A percentile compares a stretch with the other conserved stretches of the same genome.
phyloP scores from a whole-genome alignment of 306 rosid genomes.

The Glycine soja region DNA sequence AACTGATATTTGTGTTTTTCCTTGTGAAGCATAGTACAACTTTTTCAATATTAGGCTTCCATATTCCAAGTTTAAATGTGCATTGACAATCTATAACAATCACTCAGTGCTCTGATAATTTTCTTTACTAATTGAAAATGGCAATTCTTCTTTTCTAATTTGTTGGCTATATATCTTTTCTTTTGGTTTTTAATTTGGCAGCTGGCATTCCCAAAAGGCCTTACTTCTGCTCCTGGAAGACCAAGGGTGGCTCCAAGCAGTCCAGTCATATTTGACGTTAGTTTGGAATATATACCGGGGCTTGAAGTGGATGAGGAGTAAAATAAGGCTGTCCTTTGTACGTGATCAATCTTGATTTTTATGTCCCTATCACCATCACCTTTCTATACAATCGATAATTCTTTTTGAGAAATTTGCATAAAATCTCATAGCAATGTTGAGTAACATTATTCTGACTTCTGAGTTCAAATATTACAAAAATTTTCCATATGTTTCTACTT shows the following conservation, averaged over 20 bases:
- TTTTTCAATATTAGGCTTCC: slow-evolving; percentile 16
- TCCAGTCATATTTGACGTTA: slow-evolving; percentile 91
- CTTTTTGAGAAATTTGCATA: slow-evolving; percentile 24
- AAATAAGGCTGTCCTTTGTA: slow-evolving; percentile 14
- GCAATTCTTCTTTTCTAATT: not conserved
- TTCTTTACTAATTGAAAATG: slow-evolving; percentile 8
- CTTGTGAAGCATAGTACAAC: slow-evolving; percentile 14
- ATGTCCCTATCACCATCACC: not conserved
- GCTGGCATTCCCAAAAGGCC: slow-evolving; percentile 98
- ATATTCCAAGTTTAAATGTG: not conserved
- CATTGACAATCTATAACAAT: not conserved
- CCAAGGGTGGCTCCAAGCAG: slow-evolving; percentile 97
- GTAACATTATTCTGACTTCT: slow-evolving; percentile 12
- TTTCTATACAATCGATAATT: slow-evolving; percentile 38
- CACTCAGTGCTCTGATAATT: not conserved
- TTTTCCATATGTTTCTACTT: not conserved
- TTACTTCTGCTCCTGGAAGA: slow-evolving; percentile 95
- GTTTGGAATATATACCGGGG: slow-evolving; percentile 91
- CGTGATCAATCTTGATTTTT: not conserved
- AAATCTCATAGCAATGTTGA: slow-evolving; percentile 4
- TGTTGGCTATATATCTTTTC: not conserved
- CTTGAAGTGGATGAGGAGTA: slow-evolving; percentile 81
- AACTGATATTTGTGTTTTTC: slow-evolving; percentile 1
- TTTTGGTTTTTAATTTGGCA: slow-evolving; percentile 47
- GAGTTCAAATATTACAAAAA: slow-evolving; percentile 25